Evolutionary conservation across 1,284 basidiomycete genomes (phyloP).

Genomic region (Violaceomyces palustris): DNA sequence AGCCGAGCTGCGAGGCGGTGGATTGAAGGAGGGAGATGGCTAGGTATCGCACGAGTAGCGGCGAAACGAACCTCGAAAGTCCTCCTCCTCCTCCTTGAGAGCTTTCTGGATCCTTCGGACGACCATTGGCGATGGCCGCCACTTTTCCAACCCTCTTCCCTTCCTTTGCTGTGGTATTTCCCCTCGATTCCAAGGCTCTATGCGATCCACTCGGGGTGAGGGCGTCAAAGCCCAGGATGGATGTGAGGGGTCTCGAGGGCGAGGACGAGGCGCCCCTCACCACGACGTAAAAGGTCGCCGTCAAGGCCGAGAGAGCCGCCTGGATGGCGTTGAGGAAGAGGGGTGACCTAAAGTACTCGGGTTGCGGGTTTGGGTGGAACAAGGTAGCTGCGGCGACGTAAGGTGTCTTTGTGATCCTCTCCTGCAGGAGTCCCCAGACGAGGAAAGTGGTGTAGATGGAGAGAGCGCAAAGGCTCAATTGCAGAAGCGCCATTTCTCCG

Average conservation of each 20-base stretch:
- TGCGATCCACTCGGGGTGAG: conserved; percentile 27
- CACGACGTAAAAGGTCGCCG: conserved; percentile 75
- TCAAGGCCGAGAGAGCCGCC: conserved; percentile 71
- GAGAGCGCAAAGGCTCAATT: conserved; percentile 41
- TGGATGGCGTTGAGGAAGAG: conserved; percentile 83
- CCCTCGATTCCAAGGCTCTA: conserved; percentile 5
- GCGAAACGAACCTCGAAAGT: conserved; percentile 58
- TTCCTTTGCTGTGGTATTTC: background rate
- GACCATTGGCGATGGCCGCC: too few relatives aligned
- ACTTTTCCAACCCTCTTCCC: background rate
- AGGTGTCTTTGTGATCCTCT: conserved; percentile 48
- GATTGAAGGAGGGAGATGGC: conserved; percentile 71
- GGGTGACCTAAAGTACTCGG: conserved; percentile 67
- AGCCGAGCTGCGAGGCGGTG: conserved; percentile 86
- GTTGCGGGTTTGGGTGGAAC: conserved; percentile 26
- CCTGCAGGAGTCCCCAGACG: conserved; percentile 51
- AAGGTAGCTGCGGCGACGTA: conserved; percentile 27
- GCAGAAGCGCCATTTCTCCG: conserved; percentile 29
- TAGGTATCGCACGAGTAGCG: conserved; percentile 52
- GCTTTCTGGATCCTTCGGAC: too few relatives aligned
- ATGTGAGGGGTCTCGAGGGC: conserved; percentile 8
- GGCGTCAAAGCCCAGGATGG: conserved; percentile 37
- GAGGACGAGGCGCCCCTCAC: conserved; percentile 56
- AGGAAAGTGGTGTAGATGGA: conserved; percentile 50
- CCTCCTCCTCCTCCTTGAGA: too few relatives aligned